phyloP scores from a whole-genome alignment of 208 protist genomes.

The Crithidia sp. region DNA sequence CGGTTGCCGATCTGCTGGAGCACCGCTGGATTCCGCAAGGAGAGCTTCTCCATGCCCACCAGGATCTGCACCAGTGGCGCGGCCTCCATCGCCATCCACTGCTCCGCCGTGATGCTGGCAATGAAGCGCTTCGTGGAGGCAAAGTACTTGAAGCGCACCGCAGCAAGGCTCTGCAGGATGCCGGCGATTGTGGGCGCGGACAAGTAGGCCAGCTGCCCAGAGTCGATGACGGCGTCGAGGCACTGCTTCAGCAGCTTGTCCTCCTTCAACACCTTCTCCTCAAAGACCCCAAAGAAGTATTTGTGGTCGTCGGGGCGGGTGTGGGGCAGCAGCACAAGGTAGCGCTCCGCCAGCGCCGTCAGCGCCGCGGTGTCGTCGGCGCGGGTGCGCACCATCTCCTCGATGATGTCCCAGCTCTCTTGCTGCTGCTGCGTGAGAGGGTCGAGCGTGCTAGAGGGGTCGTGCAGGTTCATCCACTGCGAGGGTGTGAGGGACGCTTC shows the following conservation, averaged over 20 bases:
- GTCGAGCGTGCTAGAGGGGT: slow-evolving; percentile 58
- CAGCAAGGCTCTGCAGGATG: slow-evolving; percentile 77
- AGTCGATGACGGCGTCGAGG: slow-evolving; percentile 60
- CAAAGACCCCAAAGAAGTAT: slow-evolving; percentile 86
- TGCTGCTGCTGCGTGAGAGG: slow-evolving; percentile 66
- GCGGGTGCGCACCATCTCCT: slow-evolving; percentile 72
- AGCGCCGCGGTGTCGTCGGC: slow-evolving; percentile 52
- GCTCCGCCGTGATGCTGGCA: slow-evolving; percentile 62
- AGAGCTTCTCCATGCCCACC: slow-evolving; percentile 57
- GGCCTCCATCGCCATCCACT: slow-evolving; percentile 84
- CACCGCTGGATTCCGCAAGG: slow-evolving; percentile 55
- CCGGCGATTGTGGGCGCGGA: slow-evolving; percentile 66
- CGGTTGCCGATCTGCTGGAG: slow-evolving; percentile 48
- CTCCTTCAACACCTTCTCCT: slow-evolving; percentile 87
- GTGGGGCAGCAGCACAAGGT: slow-evolving; percentile 56
- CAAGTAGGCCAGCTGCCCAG: slow-evolving; percentile 49
- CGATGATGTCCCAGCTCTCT: slow-evolving; percentile 68
- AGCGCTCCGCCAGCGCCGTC: slow-evolving; percentile 51
- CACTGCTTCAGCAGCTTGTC: slow-evolving; percentile 79
- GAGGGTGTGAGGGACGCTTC: slow-evolving; percentile 59
- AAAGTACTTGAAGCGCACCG: slow-evolving; percentile 78
- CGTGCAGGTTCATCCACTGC: slow-evolving; percentile 81
- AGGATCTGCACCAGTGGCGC: slow-evolving; percentile 75
- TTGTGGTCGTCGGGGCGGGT: slow-evolving; percentile 84
- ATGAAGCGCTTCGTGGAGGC: slow-evolving; percentile 70